Evolutionary conservation across 768 basidiomycete genomes (phyloP).

Genomic region (Macrolepiota fuliginosa): DNA sequence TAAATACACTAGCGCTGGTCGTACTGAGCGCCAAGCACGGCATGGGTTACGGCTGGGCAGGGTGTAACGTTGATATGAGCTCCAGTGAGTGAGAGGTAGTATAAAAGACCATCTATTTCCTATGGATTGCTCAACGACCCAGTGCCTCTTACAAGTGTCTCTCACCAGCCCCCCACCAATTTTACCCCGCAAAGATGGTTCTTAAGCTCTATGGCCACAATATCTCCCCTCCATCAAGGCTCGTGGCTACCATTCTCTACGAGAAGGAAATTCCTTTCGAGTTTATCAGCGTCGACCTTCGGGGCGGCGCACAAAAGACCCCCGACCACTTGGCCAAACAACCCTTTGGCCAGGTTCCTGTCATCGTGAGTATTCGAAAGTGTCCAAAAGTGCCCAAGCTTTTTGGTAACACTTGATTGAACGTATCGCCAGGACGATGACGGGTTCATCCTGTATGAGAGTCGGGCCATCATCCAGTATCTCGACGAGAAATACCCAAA

Average conservation of each 20-base stretch:
- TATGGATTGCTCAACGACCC: no score
- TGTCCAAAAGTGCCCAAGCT: not conserved
- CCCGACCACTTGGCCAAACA: conserved; percentile 41
- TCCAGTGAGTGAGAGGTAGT: no score
- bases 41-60: no score
- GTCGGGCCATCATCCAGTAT: conserved; percentile 55
- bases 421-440: conserved; percentile 39
- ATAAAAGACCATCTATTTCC: no score
- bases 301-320: conserved; percentile 38
- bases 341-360: conserved; percentile 59
- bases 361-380: conserved; percentile 31
- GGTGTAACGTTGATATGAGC: no score
- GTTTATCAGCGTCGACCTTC: conserved; percentile 37
- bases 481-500: conserved; percentile 43
- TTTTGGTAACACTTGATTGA: not conserved
- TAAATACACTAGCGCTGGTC: no score
- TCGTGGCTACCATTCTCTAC: conserved; percentile 41
- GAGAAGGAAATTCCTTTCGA: conserved; percentile 53
- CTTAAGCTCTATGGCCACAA: conserved; percentile 36
- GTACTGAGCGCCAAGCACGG: no score
- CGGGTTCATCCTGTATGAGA: conserved; percentile 54
- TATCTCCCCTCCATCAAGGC: conserved; percentile 40
- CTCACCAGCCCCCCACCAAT: no score
- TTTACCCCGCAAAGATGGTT: conserved; percentile 23
- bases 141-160: no score